phyloP scores from a whole-genome alignment of 345 rosid genomes.

The Firmiana major region DNA sequence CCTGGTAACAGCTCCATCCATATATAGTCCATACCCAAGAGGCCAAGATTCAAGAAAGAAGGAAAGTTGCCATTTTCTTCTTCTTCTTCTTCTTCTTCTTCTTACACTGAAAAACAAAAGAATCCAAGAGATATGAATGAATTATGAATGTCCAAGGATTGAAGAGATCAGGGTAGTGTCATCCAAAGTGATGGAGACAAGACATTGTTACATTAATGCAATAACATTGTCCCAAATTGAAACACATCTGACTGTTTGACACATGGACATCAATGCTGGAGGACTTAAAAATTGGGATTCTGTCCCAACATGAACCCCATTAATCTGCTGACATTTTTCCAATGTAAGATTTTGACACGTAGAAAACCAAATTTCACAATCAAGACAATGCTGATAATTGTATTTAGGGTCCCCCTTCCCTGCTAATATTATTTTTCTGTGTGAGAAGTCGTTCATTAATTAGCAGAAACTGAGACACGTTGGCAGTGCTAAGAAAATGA shows the following conservation, averaged over 20 bases:
- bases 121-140: not conserved
- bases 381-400: not conserved
- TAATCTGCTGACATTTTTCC: not conserved
- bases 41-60: no score
- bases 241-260: not conserved
- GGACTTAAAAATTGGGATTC: not conserved
- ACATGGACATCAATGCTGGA: not conserved
- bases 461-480: not conserved
- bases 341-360: not conserved
- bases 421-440: not conserved
- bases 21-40: no score
- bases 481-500: not conserved
- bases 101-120: not conserved
- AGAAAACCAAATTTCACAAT: not conserved
- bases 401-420: not conserved
- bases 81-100: no score
- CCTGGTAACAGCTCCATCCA: no score
- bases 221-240: not conserved
- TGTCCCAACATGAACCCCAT: not conserved
- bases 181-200: not conserved
- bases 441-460: not conserved
- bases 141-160: not conserved
- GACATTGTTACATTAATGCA: not conserved
- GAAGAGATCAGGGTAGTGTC: not conserved
- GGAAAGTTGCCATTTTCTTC: not conserved